Base-by-base conservation (phyloP, 169 alveolate species). In the Cryptosporidium sp. region DNA sequence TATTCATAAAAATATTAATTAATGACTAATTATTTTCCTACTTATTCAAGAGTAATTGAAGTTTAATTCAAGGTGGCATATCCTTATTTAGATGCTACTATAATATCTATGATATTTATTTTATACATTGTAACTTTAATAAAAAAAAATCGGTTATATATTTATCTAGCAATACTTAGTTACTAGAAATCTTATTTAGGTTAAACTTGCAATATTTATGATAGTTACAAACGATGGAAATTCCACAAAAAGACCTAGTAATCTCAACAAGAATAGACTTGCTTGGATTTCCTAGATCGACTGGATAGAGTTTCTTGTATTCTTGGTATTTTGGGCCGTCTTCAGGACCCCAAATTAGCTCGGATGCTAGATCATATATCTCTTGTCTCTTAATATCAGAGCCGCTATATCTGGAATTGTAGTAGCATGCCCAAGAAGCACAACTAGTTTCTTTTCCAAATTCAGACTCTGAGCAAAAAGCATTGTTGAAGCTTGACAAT, bases 311-410 rank as follows among this genome's bases (percentile, higher is more conserved):
- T n/a, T 21, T 80, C 31, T 62, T 80, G 58, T 16, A 31, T 42
- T 37, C 65, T 14, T 18, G 53, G 42, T 62, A 80, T 61, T 62
- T 33, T 45, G 60, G 16, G 35, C 23, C 16, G 10, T 80, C 75
- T 33, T 56, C 70, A 21, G 75, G 7, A 10, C 89, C 89, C 89
- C 89, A 80, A 44, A 80, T 80, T 44, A 80, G 7, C 29, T 80
- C 89, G 0, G 89, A 31, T 14, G 12, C 33, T 14, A 80, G 31
- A 31, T 80, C 89, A 51, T 80, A 80, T 37, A 80, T 51, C 1
- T 62, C 89, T 39, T 80, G 89, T 31, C 65, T 60, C 52, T 61
- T 80, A 42, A 80, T 23, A 0, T 39, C 62, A 23, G 75, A 35
- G 2, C 68, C 51, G 45, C 42, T 80, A 26, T 44, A 65, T 62